Conservation (phyloP, 345 rosid species). For the Mangifera indica region DNA sequence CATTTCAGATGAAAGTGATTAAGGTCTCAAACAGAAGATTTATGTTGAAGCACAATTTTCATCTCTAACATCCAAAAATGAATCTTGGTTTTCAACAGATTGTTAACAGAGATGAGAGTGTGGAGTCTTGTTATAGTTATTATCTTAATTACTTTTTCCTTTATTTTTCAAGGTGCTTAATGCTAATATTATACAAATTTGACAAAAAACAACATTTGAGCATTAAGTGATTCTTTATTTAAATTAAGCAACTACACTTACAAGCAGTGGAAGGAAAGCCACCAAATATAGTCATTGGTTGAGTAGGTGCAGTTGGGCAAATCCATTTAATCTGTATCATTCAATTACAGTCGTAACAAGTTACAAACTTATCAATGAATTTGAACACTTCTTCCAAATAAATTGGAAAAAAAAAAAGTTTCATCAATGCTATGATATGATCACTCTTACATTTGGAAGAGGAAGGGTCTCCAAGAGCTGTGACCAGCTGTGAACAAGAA, state of each 20-base stretch:
- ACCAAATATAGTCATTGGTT: constrained; percentile 76
- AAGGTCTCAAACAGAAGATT: not conserved
- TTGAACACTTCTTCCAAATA: not conserved
- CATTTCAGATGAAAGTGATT: constrained; percentile 15
- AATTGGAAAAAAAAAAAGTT: not conserved
- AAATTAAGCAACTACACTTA: constrained; percentile 37
- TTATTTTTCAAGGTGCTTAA: not conserved
- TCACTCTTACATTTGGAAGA: constrained; percentile 79
- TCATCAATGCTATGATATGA: not conserved
- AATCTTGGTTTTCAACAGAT: constrained; percentile 7
- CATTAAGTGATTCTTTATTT: not conserved
- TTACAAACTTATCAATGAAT: constrained; percentile 6
- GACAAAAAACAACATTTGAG: not conserved
- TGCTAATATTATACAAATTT: not conserved
- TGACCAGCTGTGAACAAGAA: constrained; percentile 69
- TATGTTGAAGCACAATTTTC: not conserved
- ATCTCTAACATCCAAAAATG: not conserved
- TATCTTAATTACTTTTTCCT: not conserved
- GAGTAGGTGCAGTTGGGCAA: constrained; percentile 98
- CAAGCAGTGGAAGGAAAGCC: constrained; percentile 99
- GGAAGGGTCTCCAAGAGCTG: constrained; percentile 93
- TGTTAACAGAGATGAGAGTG: constrained; percentile 5
- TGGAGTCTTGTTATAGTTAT: not conserved
- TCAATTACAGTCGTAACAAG: constrained; percentile 12
- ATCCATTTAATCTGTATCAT: constrained; percentile 89